Base-by-base conservation (phyloP, 2,329 filamentous ascomycete species). In the Fusarium musae region DNA sequence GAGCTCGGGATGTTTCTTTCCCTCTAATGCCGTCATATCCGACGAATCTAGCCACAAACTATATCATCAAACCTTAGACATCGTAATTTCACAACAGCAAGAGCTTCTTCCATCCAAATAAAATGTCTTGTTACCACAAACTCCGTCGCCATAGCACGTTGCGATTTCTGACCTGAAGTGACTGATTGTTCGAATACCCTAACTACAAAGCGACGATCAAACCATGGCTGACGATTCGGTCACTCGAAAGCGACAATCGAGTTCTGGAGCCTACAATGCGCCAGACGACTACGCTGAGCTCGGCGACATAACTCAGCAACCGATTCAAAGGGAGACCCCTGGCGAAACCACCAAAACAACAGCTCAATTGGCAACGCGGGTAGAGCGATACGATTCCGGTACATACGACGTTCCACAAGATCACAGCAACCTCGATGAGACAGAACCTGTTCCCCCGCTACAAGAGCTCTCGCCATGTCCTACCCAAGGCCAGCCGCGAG, bases 401-500 rank as follows among this genome's bases (percentile, higher is more conserved):
- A 59, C 72, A 23, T 80, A 82, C 67, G 66, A 80, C 37, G 67
- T 74, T 13, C 79, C 80, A 6, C 69, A 66, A 44, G 75, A 73
- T 8, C 87, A 85, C 66, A 80, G 73, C 46, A 84, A 85, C 67
- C 78, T 87, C 30, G 81, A 84, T 64, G 87, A 88, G 74, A 68
- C 84, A 21, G 52, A 36, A 12, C 57, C 62, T 12, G 44, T 66
- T 32, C 56, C 69, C n/a, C 69, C 65, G 16, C 44, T 73, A 9
- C 59, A 66, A 4, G 40, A 65, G 15, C 43, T 62, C n/a, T 59
- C 65, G 4, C 37, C 44, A 19, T 40, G 63, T 32, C 28, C 52
- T 13, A 47, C 32, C 8, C 47, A 47, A 21, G 60, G 40, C n/a
- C 63, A 69, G 67, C 36, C 63, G 13, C 50, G 59, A 59, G 56